These are phyloP conservation scores for Aspergillus novofumigatus DNA, from an alignment of 2,329 filamentous ascomycete species.

Conservation along the genomic window DNA sequence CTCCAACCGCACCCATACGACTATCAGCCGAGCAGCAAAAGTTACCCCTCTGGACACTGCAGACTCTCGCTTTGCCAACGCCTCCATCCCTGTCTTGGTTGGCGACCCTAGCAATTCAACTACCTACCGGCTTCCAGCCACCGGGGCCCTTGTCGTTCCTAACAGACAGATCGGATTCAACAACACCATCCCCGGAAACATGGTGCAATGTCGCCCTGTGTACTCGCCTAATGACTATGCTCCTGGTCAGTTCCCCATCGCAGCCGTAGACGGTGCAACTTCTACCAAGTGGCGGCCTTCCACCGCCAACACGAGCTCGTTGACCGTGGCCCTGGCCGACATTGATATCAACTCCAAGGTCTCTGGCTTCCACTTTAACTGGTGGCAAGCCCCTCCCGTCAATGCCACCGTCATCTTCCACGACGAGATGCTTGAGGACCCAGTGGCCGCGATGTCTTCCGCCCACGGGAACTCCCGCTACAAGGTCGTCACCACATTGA, in stretches of 20 bases:
- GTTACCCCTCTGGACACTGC: constrained; percentile 47
- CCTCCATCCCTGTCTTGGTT: constrained; percentile 57
- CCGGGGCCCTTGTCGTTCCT: constrained; percentile 52
- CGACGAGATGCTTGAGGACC: constrained; percentile 39
- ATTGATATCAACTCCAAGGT: constrained; percentile 23
- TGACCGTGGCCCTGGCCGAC: constrained; percentile 56
- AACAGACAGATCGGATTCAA: constrained; percentile 57
- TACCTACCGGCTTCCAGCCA: constrained; percentile 45
- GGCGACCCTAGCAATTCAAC: constrained; percentile 43
- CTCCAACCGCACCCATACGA: constrained; percentile 63
- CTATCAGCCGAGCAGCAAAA: constrained; percentile 49
- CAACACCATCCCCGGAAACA: constrained; percentile 55
- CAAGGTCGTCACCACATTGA: constrained; percentile 21
- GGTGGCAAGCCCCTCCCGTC: constrained; percentile 53
- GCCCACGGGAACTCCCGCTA: constrained; percentile 8
- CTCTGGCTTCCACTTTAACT: constrained; percentile 55
- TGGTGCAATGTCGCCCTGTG: constrained; percentile 61
- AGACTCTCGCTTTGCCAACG: constrained; percentile 50
- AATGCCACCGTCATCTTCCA: constrained; percentile 54
- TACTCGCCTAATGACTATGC: constrained; percentile 46
- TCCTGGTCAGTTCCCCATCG: constrained; percentile 66
- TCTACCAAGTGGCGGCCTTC: constrained; percentile 65
- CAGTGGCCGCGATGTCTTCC: constrained; percentile 1
- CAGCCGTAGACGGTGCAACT: constrained; percentile 62
- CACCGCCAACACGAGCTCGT: constrained; percentile 47